Base-by-base conservation (phyloP, 2,329 filamentous ascomycete genomes). In the Diaporthe sp. region DNA sequence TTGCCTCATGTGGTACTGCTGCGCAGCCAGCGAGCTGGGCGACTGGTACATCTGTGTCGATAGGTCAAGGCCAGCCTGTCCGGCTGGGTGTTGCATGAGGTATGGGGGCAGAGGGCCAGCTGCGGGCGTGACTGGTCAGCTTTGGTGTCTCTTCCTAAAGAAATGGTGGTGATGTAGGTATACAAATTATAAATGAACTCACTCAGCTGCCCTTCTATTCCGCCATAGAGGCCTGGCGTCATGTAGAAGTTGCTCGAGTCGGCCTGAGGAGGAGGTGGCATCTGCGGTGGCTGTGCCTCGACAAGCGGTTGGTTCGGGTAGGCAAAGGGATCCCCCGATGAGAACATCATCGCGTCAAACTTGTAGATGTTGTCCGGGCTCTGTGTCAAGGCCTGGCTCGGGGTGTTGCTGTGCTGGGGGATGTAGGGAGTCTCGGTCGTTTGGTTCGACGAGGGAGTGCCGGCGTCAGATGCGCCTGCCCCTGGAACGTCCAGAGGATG, bases 301-400 rank as follows among this genome's bases (percentile, higher is more conserved):
- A 93, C 92, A 85, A 93, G 90, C 0, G 93, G 92, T 77, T 94
- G 93, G 79, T 93, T 94, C 0, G 93, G 94, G 79, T 96, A 97
- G 0, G 92, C 93, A 76, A 96, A 93, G 0, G 94, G 93, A 78
- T 96, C 94, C 44, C 90, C 89, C 0, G 93, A 93, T 1, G 93
- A 92, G 79, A 96, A 96, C 92, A 96, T 95, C 84, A 96, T 91
- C 4, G 92, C 91, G 74, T 92, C 92, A 9, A 96, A 88, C 80
- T 94, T 93, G 77, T 93, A 90, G 22, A 95, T 85, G 6, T 85
- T 84, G 78, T 85, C 89, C 61, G 83, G 80, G 42, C 78, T 81
- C 70, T 79, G 80, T 73, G 69, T 77, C 76, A 77, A 77, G 69
- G 76, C 80, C 75, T 79, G 81, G 32, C 79, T 77, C 72, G 81